Base-by-base conservation (phyloP, 345 rosid genomes). In the Turnera subulata region DNA sequence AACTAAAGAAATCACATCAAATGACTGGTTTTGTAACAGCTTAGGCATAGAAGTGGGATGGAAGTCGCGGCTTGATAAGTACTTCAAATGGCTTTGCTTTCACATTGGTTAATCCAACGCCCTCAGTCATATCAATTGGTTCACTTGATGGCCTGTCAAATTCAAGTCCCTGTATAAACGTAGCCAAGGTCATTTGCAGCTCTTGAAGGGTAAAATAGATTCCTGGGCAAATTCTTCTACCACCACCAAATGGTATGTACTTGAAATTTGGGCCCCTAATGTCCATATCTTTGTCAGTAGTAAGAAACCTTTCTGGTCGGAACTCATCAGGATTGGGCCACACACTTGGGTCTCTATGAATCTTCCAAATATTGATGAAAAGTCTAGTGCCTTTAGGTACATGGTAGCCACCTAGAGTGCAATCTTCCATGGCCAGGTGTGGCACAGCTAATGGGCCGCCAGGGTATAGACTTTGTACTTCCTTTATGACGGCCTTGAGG, bases 401-500 rank as follows among this genome's bases (percentile, higher is more conserved):
- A 23, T 50, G 59, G 35, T 58, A 58, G 9, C 53, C 64, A 8
- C 26, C 46, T 5, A 66, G n/a, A 7, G 11, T 35, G 23, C 70
- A 66, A 8, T 58, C 59, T 19, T 58, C 70, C 12, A 13, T 14
- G 29, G 42, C 43, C 51, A 21, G 39, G 13, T 37, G 58, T 1
- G 61, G 48, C 19, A 40, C 0, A 4, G 39, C 17, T 18, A 46
- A 32, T 6, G 62, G 52, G 1, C 12, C 67, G 0, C 62, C 26
- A 0, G 67, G 67, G 52, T 68, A 69, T 9, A 74, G 21, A 6
- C 74, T 42, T 2, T 69, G 14, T 0, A 71, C n/a, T 57, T 74
- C 78, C 23, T 69, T 69, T 1, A 69, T 1, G 6, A 65, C 21
- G 1, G 72, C 68, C 74, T 19, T n/a, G n/a, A n/a, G n/a, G n/a